A percentile compares a stretch with the other conserved stretches of the same genome.
Evolutionary conservation across 1,139 yeast species (phyloP).

Genomic region (Yamadazyma mexicana): DNA sequence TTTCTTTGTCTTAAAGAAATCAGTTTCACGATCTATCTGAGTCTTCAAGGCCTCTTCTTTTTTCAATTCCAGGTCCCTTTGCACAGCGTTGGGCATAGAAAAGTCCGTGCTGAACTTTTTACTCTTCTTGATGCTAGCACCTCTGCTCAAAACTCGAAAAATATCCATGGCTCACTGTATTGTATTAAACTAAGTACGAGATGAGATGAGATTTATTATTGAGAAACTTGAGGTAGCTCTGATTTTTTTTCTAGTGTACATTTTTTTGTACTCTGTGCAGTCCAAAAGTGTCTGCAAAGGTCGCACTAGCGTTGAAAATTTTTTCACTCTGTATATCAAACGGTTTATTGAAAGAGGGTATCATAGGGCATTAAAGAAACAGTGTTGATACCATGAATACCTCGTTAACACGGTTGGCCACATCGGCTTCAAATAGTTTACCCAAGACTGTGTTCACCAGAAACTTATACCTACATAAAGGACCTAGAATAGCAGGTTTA

Average conservation of each 20-base stretch:
- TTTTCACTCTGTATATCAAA: constrained; percentile 2
- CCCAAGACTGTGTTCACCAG: constrained; percentile 13
- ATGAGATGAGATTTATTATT: constrained; percentile 4
- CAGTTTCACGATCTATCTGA: constrained; percentile 18
- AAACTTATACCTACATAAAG: constrained; percentile 47
- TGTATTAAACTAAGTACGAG: constrained; percentile 2
- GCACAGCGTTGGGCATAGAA: constrained; percentile 35
- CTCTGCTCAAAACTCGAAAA: constrained; percentile 79
- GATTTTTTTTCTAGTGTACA: neutral
- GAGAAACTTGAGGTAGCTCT: neutral
- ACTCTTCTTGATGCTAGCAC: constrained; percentile 71
- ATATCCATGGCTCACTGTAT: constrained; percentile 64
- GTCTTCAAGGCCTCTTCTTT: constrained; percentile 16
- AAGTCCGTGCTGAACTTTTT: constrained; percentile 46
- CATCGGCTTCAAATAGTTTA: neutral
- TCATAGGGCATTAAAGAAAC: neutral
- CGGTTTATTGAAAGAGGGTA: neutral
- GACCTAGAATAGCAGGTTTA: constrained; percentile 69
- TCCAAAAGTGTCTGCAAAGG: neutral
- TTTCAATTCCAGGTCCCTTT: constrained; percentile 15
- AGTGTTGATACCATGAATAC: neutral
- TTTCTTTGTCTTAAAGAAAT: constrained; percentile 30
- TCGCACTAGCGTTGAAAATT: constrained; percentile 5
- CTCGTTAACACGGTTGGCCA: neutral
- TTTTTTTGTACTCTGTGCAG: constrained; percentile 1